Percentiles rank a stretch among this genome's conserved stretches.
phyloP scores from a whole-genome alignment of 805 yeast genomes.

The Candida boidinii region DNA sequence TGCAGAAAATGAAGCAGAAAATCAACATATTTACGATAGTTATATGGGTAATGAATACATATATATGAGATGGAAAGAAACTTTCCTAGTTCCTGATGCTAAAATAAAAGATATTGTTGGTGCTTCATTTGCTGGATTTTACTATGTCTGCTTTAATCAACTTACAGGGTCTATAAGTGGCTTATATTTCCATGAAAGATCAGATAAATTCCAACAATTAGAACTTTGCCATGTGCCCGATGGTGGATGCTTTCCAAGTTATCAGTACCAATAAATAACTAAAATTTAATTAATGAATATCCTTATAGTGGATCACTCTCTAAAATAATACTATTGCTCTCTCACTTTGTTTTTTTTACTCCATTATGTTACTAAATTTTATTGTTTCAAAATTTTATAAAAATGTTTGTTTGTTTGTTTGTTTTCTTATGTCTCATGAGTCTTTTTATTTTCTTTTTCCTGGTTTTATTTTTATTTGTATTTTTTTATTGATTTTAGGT shows the following conservation, averaged over 20 bases:
- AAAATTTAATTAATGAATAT: too few species aligned
- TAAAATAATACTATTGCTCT: too few species aligned
- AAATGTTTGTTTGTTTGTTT: conserved; percentile 13
- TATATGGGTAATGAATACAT: conserved; percentile 36
- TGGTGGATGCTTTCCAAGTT: conserved; percentile 31
- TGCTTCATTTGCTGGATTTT: conserved; percentile 90
- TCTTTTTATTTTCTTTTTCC: background rate
- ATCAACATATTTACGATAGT: conserved; percentile 16
- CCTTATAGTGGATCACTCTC: too few species aligned
- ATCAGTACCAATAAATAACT: conserved; percentile 18
- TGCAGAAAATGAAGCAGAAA: conserved; percentile 20
- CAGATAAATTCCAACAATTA: conserved; percentile 74
- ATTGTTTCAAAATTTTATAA: too few species aligned
- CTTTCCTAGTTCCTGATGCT: conserved; percentile 77
- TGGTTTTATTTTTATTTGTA: background rate
- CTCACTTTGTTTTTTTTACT: too few species aligned
- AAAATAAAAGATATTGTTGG: conserved; percentile 48
- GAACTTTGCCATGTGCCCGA: conserved; percentile 50
- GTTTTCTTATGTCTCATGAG: background rate
- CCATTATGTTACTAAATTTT: too few species aligned
- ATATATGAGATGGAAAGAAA: conserved; percentile 95
- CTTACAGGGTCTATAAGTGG: conserved; percentile 70
- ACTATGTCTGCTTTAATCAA: conserved; percentile 79
- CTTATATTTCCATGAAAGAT: conserved; percentile 70
- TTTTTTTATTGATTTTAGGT: background rate